Percentiles rank a stretch among this genome's conserved stretches.
Evolutionary conservation across 257 asterid species (phyloP).

Genomic region (Solanum sejunctum): DNA sequence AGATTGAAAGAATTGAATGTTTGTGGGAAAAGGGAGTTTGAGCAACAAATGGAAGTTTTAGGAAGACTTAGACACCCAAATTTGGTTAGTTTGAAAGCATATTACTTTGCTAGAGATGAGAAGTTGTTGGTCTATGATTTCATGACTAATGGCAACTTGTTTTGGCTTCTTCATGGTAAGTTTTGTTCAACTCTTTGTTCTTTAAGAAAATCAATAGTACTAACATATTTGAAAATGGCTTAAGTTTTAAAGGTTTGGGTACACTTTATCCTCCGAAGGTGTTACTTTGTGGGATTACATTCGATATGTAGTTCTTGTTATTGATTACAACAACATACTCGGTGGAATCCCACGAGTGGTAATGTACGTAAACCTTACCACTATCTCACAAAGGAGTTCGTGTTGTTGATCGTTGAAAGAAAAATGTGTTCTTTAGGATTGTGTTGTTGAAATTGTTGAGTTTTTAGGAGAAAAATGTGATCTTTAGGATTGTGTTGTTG

Average conservation of each 20-base stretch:
- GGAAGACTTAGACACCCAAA: constrained; percentile 70
- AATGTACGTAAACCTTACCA: too few species aligned
- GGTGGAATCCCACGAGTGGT: too few species aligned
- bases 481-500: not conserved
- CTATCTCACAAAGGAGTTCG: not conserved
- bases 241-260: too few species aligned
- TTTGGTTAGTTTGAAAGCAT: constrained; percentile 70
- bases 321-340: not conserved
- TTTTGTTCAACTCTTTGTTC: not conserved
- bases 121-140: constrained; percentile 65
- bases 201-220: not conserved
- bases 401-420: not conserved
- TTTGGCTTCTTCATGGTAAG: constrained; percentile 94
- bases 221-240: not conserved
- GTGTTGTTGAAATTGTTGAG: not conserved
- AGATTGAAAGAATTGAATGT: constrained; percentile 59
- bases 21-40: constrained; percentile 62
- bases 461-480: not conserved
- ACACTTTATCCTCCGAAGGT: too few species aligned
- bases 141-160: constrained; percentile 78
- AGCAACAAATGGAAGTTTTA: constrained; percentile 77
- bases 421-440: not conserved
- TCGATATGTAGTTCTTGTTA: not conserved
- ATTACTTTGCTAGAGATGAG: constrained; percentile 76
- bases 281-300: not conserved